Percentiles rank a stretch among this genome's conserved stretches.
Evolutionary conservation across 345 rosid species (phyloP).

Genomic region (Viola odorata): DNA sequence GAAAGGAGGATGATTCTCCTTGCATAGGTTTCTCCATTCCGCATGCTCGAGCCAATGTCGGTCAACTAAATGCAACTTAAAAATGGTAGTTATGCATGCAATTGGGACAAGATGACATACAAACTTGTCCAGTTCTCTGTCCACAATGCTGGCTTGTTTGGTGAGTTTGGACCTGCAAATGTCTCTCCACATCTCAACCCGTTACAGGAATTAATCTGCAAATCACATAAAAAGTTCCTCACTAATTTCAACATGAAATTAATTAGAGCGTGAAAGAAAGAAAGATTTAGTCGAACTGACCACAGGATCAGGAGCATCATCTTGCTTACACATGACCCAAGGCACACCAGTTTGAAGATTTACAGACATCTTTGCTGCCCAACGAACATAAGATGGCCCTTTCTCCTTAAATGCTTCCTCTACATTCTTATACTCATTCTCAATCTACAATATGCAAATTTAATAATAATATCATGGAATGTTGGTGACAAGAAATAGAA

Average conservation of each 20-base stretch:
- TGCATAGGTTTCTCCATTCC: too few species aligned
- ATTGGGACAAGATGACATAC: too few species aligned
- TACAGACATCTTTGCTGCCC: conserved; percentile 67
- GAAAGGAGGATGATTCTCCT: too few species aligned
- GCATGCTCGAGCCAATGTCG: too few species aligned
- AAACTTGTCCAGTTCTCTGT: conserved; percentile 77
- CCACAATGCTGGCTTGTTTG: conserved; percentile 71
- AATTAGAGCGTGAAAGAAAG: background rate
- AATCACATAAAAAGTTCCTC: background rate
- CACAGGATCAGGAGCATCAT: conserved; percentile 75
- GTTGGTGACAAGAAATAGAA: background rate
- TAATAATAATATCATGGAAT: background rate
- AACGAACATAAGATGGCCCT: conserved; percentile 55
- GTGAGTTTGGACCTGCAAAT: conserved; percentile 68
- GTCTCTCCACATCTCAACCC: conserved; percentile 73
- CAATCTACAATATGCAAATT: conserved; percentile 38
- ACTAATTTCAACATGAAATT: background rate
- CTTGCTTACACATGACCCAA: conserved; percentile 85
- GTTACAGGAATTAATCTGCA: conserved; percentile 66
- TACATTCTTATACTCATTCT: conserved; percentile 62
- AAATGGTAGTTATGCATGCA: too few species aligned
- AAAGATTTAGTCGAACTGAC: conserved; percentile 30
- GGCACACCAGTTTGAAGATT: conserved; percentile 68
- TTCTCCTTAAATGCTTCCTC: conserved; percentile 43
- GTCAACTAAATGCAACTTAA: too few species aligned